A percentile compares a stretch with the other conserved stretches of the same genome.
phyloP scores from a whole-genome alignment of 495 filamentous ascomycete species.

The Aspergillus steynii region DNA sequence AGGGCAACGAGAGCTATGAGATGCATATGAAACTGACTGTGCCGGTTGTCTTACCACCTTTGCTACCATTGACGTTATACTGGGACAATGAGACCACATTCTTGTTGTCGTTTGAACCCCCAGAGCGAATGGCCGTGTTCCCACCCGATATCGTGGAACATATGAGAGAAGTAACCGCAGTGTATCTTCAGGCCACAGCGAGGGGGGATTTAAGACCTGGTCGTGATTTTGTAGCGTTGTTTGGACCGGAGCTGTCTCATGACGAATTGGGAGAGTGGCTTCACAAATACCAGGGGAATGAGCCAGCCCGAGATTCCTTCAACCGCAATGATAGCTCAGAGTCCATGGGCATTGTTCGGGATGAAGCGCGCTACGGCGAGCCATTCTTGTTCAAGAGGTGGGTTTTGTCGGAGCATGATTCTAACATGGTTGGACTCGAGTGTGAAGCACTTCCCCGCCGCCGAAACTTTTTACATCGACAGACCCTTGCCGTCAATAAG shows the following conservation, averaged over 20 bases:
- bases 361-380: constrained; percentile 28
- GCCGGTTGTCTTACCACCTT: constrained; percentile 41
- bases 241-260: constrained; percentile 27
- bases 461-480: constrained; percentile 34
- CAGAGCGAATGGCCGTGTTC: constrained; percentile 16
- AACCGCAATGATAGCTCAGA: constrained; percentile 5
- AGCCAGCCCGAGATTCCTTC: constrained; percentile 26
- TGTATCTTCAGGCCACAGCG: constrained; percentile 52
- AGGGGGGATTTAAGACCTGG: constrained; percentile 34
- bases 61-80: constrained; percentile 47
- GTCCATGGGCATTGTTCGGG: constrained; percentile 34
- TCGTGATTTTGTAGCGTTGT: constrained; percentile 46
- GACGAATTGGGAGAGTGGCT: constrained; percentile 28
- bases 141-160: constrained; percentile 17
- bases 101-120: constrained; percentile 34
- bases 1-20: constrained; percentile 27
- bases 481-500: constrained; percentile 12
- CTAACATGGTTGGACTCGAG: constrained; percentile 26
- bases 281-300: constrained; percentile 20
- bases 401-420: constrained; percentile 13
- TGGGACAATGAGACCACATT: constrained; percentile 49
- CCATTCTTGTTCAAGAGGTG: constrained; percentile 33
- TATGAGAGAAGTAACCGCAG: constrained; percentile 43
- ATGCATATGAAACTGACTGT: constrained; percentile 48
- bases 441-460: constrained; percentile 30